These are phyloP conservation scores for Salinomyces thailandicus DNA, from an alignment of 2,329 filamentous ascomycete genomes.

Conservation along the genomic window DNA sequence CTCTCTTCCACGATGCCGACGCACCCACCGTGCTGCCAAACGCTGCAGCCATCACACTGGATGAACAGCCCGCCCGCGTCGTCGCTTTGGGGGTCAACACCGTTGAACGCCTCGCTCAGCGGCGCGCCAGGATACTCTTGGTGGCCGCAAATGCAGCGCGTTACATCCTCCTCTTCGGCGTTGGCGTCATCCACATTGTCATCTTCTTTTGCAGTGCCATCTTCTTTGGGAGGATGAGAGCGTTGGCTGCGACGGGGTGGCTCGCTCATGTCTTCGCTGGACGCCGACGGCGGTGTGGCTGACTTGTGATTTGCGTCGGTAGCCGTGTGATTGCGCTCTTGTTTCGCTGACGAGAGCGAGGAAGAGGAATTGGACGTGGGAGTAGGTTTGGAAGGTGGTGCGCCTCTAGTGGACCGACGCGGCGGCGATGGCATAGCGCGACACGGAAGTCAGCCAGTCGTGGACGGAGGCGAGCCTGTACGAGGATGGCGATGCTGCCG, in stretches of 20 bases:
- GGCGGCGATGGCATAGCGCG: slow-evolving; percentile 21
- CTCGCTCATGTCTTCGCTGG: slow-evolving; percentile 57
- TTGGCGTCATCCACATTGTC: slow-evolving; percentile 49
- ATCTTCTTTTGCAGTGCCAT: slow-evolving; percentile 30
- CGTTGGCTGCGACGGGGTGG: slow-evolving; percentile 71
- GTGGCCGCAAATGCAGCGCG: slow-evolving; percentile 86
- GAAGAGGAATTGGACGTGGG: slow-evolving; percentile 70
- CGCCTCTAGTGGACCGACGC: slow-evolving; percentile 75
- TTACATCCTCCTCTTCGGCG: slow-evolving; percentile 77
- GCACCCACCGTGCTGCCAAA: slow-evolving; percentile 97
- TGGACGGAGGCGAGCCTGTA: no score
- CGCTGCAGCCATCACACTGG: slow-evolving; percentile 94
- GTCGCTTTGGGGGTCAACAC: slow-evolving; percentile 54
- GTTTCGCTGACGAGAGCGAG: slow-evolving; percentile 58
- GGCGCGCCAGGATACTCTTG: slow-evolving; percentile 86
- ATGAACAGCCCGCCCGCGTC: slow-evolving; percentile 93
- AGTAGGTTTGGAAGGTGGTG: slow-evolving; percentile 50
- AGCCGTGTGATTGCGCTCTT: slow-evolving; percentile 53
- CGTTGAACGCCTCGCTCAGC: slow-evolving; percentile 40
- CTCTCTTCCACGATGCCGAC: slow-evolving; percentile 94
- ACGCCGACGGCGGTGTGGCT: slow-evolving; percentile 60
- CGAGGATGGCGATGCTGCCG: no score
- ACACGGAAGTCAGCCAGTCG: no score
- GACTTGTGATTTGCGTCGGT: slow-evolving; percentile 67
- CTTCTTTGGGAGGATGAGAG: slow-evolving; percentile 57